Evolutionary conservation across 305 asterid genomes (phyloP), one percentile per base, ranked within the genome.

Genomic region (Solanum hybrid): DNA sequence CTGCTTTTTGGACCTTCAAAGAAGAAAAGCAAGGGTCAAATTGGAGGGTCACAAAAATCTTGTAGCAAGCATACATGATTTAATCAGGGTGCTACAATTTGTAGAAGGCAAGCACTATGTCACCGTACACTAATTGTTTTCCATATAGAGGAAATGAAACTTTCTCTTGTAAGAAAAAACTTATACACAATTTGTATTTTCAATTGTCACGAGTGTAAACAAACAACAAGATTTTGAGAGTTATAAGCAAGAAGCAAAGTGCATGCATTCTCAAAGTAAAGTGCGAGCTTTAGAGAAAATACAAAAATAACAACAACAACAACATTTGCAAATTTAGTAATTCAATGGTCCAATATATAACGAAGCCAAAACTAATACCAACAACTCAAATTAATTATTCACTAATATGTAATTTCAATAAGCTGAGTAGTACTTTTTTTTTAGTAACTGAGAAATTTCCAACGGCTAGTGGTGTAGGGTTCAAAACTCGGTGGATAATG

Each of bases 1-100:
- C 99, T 75, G 98, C 94, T 91, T 91, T 96, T 97, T 96, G 98
- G 91, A 96, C 98, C 99, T 97, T 51, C 92, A 90, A 85, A 91
- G 45, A 88, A 91, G 88, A 76, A 86, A 87, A 79, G 31, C 26
- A 79, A 66, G 71, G 29, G 64, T 66, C 32, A 38, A 36, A 91
- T 77, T 89, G 78, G 92, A 64, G 36, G 37, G 60, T 35, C 4
- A 35, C 86, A 79, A 77, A 31, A 56, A 87, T 5, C 38, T 24
- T n/a, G 77, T 31, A n/a, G 45, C 77, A 24, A 32, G 34, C 60
- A 89, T 40, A 86, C 42, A 84, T 51, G 72, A 56, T 45, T 84
- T 84, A 19, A 29, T 19, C 26, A n/a, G 42, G 75, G 72, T 19
- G 87, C 87, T 51, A 51, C 37, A 84, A 84, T 51, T 84, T 10